A percentile compares a stretch with the other conserved stretches of the same genome.
These are phyloP conservation scores for Bruguiera hainesii DNA, from an alignment of 441 rosid species.

Conservation along the genomic window DNA sequence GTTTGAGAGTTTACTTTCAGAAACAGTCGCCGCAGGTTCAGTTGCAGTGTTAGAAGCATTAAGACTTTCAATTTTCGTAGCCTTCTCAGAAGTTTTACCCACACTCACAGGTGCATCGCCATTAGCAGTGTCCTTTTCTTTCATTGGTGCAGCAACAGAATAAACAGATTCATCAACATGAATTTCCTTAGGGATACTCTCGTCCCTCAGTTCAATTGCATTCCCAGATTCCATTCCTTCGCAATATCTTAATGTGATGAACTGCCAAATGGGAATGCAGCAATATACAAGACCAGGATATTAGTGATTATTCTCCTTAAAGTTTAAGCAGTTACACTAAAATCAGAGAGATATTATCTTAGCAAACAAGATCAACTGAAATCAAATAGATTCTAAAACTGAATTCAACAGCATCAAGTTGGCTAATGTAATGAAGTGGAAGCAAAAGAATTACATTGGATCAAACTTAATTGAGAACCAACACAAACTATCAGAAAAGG, in stretches of 20 bases:
- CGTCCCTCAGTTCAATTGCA: conserved; percentile 30
- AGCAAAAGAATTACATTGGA: neutral
- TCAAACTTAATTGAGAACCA: neutral
- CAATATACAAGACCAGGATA: neutral
- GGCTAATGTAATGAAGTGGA: neutral
- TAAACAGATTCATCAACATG: conserved; percentile 22
- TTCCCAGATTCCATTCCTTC: conserved; percentile 55
- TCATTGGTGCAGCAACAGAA: conserved; percentile 23
- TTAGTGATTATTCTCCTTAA: neutral
- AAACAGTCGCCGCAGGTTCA: conserved; percentile 27
- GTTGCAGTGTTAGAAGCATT: conserved; percentile 24
- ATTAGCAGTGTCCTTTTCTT: conserved; percentile 27
- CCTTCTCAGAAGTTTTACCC: conserved; percentile 28
- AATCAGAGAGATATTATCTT: neutral
- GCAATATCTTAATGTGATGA: conserved; percentile 13
- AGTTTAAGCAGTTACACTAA: neutral
- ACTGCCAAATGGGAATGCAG: conserved; percentile 28
- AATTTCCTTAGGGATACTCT: conserved; percentile 25
- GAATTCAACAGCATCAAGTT: neutral
- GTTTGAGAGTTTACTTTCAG: conserved; percentile 36
- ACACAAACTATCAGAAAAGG: no score
- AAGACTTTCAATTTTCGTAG: conserved; percentile 24
- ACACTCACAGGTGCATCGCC: conserved; percentile 18
- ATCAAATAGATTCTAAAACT: neutral
- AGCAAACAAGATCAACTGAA: neutral